Base-by-base conservation (phyloP, 331 rosid genomes). In the Quercus phellos region DNA sequence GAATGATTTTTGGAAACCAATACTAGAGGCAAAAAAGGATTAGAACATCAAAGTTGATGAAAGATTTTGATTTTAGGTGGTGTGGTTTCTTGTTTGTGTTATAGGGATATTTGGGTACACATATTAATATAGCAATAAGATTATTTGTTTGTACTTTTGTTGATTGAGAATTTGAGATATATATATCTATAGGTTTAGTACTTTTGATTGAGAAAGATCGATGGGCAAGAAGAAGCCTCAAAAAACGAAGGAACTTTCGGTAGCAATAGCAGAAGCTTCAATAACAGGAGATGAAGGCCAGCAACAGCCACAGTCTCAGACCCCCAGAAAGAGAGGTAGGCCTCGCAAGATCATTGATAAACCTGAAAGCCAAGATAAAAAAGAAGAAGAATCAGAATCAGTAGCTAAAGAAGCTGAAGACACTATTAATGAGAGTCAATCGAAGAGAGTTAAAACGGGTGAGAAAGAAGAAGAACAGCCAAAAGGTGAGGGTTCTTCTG, bases 281-380 rank as follows among this genome's bases (percentile, higher is more conserved):
- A 81, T 92, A 35, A 72, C 79, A 5, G 89, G 70, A 84, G 88
- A 68, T 68, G 89, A 85, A 66, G 53, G 63, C 6, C 78, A 68
- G 51, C 81, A 83, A 22, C 83, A 74, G 46, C 51, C 72, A 2
- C 85, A 74, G 66, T 55, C 83, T 68, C 90, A 73, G 74, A 74
- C 86, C 24, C 90, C 90, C 19, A 85, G 97, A 79, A 92, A 90
- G 84, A 83, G 97, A 92, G 97, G 97, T 0, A 88, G 97, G 77
- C 97, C 97, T 80, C 92, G 97, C 46, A 91, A 91, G 87, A 67
- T 86, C 21, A 13, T 79, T 51, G 88, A 75, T 34, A 80, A 83
- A 74, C 55, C 70, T 0, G 78, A 78, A 76, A 72, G 38, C 16
- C 69, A 84, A 51, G 72, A 69, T 43, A 12, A 77, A 9, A 67